Evolutionary conservation across 2,329 filamentous ascomycete species (phyloP).

Genomic region (Colletotrichum siamense): DNA sequence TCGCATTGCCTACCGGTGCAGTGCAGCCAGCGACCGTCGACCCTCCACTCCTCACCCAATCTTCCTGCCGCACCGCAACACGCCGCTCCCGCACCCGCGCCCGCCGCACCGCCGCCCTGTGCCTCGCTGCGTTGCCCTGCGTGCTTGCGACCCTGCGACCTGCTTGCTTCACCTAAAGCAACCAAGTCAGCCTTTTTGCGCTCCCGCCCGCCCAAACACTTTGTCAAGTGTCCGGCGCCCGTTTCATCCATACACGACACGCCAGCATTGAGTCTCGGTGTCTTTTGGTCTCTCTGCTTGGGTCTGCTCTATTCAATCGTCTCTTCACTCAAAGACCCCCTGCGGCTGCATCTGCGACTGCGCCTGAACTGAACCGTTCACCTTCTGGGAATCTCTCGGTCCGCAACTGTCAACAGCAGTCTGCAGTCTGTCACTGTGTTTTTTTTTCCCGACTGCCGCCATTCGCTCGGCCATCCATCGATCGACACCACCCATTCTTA

Average conservation of each 20-base stretch:
- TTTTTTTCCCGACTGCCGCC: neutral
- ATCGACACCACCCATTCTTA: neutral
- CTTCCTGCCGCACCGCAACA: neutral
- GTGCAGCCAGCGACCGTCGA: neutral
- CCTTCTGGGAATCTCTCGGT: neutral
- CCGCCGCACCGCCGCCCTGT: neutral
- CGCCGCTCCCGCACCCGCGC: neutral
- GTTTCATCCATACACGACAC: constrained; percentile 16
- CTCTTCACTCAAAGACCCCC: neutral
- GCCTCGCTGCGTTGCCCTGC: neutral
- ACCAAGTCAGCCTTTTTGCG: neutral
- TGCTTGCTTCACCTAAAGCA: neutral
- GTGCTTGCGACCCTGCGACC: neutral
- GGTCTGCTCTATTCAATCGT: neutral
- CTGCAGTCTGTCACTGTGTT: neutral
- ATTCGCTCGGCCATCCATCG: neutral
- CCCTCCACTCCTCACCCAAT: neutral
- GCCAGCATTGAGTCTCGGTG: neutral
- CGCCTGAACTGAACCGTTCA: neutral
- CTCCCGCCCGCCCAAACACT: neutral
- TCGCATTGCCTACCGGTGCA: neutral
- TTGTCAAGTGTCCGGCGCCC: constrained; percentile 2
- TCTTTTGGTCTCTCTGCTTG: neutral
- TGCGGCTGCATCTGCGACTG: neutral
- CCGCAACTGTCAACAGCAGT: neutral